Percentiles rank a stretch among this genome's conserved stretches.
These are phyloP conservation scores for Mycosphaerella arachidis DNA, from an alignment of 2,329 filamentous ascomycete genomes.

Conservation along the genomic window DNA sequence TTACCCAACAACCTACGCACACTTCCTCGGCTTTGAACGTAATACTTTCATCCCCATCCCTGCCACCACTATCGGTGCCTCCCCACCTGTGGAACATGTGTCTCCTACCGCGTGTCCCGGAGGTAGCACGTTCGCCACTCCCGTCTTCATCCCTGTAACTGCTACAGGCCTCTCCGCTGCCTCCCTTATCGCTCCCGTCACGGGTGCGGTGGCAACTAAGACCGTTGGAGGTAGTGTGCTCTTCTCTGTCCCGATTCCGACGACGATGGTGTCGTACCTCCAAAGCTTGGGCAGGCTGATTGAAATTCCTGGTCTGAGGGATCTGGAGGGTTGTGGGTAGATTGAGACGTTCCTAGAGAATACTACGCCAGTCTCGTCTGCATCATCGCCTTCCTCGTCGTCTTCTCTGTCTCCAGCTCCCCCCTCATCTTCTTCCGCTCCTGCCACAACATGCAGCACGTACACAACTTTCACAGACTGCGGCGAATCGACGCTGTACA, in stretches of 20 bases:
- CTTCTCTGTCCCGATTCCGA: background rate
- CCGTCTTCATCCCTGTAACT: background rate
- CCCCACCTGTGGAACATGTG: no score
- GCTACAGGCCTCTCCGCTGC: background rate
- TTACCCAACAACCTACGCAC: conserved; percentile 6
- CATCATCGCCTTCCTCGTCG: no score
- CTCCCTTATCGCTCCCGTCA: background rate
- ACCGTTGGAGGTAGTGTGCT: background rate
- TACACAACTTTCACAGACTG: background rate
- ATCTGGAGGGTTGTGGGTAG: background rate
- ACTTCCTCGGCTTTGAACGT: conserved; percentile 5
- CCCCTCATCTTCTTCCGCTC: background rate
- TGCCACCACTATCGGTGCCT: background rate
- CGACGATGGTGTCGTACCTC: background rate
- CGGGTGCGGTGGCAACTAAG: background rate
- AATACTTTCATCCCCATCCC: background rate
- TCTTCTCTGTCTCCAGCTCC: no score
- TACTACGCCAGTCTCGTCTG: background rate
- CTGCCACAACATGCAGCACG: background rate
- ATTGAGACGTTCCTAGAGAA: background rate
- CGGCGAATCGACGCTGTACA: background rate
- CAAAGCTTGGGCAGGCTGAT: background rate
- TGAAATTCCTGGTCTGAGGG: background rate
- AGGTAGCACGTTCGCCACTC: background rate
- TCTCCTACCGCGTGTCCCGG: background rate